Evolutionary conservation across 345 rosid species (phyloP).

Genomic region (Syzygium aromaticum): DNA sequence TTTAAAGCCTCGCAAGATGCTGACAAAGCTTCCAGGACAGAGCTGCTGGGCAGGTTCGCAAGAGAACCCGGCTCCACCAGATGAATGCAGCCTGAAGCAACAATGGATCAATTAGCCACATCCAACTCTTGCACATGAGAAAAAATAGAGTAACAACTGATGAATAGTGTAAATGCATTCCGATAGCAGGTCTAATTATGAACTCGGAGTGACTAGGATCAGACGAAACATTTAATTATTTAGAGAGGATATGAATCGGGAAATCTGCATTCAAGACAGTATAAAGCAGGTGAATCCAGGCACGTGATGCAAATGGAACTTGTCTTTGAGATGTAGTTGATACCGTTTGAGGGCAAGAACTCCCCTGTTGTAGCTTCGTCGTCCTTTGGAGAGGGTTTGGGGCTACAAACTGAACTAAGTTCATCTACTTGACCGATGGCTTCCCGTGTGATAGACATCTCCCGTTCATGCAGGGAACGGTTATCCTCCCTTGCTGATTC

Average conservation of each 20-base stretch:
- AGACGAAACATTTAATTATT: background rate
- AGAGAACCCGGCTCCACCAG: slow-evolving; percentile 10
- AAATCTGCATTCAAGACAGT: background rate
- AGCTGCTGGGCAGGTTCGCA: background rate
- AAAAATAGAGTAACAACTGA: background rate
- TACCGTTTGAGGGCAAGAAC: slow-evolving; percentile 19
- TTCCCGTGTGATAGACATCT: slow-evolving; percentile 9
- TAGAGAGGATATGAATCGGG: background rate
- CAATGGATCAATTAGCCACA: background rate
- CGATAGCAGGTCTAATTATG: background rate
- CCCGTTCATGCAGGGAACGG: slow-evolving; percentile 11
- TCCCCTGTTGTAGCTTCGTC: background rate
- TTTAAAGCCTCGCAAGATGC: background rate
- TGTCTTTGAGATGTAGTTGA: background rate
- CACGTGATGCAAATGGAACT: background rate
- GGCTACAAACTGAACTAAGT: slow-evolving; percentile 17
- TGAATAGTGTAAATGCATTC: background rate
- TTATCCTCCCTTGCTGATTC: slow-evolving; percentile 5
- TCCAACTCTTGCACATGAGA: background rate
- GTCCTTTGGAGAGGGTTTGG: slow-evolving; percentile 5
- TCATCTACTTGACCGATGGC: slow-evolving; percentile 2
- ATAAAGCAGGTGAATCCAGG: background rate
- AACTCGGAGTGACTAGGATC: background rate
- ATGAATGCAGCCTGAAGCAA: background rate
- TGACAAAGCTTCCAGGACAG: background rate